Base-by-base conservation (phyloP, 2,329 filamentous ascomycete genomes). In the Fusarium keratoplasticum region DNA sequence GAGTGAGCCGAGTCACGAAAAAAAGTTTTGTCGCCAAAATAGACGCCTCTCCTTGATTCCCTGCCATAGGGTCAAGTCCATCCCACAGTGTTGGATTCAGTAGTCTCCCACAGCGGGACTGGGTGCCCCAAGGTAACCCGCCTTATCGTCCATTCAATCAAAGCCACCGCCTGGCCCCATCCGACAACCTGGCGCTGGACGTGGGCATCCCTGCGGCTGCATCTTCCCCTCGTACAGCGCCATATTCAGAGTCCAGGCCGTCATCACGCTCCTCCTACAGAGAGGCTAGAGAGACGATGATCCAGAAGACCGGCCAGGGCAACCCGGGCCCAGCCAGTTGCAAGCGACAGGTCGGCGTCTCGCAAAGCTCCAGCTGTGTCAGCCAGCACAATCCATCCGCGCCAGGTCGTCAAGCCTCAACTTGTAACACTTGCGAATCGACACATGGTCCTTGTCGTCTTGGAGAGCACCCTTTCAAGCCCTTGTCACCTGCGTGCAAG, bases 151-250 rank as follows among this genome's bases (percentile, higher is more conserved):
- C 67, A 77, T 69, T 76, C 73, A 78, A 76, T 73, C 74, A 73
- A 77, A 78, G 76, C 76, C 76, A 78, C 76, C 75, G 70, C 72
- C 73, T 70, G 67, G 70, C 73, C 71, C 73, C 75, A 67, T 77
- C 71, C 73, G 70, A 75, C 73, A 76, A 76, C 75, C 76, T 76
- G 75, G 73, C 71, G 71, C 44, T 66, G 71, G 71, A 74, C 71
- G 71, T 73, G 71, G 67, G 35, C 64, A 73, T 74, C 71, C 71
- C 67, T 73, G 71, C 61, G 42, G 64, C 66, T 71, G 61, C 71
- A 74, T 74, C 62, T 73, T 61, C 64, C 71, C 69, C 68, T 77
- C 74, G 67, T 71, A 69, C 70, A 60, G 63, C 71, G 63, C 71
- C 67, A 71, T 73, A 67, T 65, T 64, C 61, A 54, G 66, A 72